These are phyloP conservation scores for Flaveria linearis DNA, from an alignment of 129 eudicot species.

Conservation along the genomic window DNA sequence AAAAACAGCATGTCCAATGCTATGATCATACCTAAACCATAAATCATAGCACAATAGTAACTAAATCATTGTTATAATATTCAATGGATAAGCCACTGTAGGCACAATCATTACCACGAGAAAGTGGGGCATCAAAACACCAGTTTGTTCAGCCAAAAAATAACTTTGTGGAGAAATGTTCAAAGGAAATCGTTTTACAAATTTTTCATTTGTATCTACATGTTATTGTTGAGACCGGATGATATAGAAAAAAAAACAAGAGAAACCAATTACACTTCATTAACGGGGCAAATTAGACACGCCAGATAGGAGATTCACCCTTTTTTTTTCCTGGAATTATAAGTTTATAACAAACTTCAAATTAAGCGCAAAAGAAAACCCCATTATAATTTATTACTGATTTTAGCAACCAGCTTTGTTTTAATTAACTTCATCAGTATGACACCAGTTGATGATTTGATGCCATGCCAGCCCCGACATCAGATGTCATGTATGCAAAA, in stretches of 20 bases:
- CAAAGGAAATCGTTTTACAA: not conserved
- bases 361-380: not conserved
- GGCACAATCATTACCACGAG: conserved; percentile 13
- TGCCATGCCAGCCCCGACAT: not conserved
- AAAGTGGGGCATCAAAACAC: not conserved
- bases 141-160: conserved; percentile 9
- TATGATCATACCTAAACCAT: conserved; percentile 85
- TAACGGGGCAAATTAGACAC: not conserved
- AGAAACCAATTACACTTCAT: not conserved
- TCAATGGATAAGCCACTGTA: not conserved
- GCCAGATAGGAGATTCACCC: not conserved
- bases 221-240: not conserved
- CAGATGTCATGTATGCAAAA: not conserved
- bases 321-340: not conserved
- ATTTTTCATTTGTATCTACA: not conserved
- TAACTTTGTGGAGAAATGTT: not conserved
- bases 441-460: not conserved
- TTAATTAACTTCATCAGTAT: not conserved
- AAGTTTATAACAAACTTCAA: not conserved
- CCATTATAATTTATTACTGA: not conserved
- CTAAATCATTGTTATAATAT: not conserved
- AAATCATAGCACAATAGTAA: conserved; percentile 17
- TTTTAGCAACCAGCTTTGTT: not conserved
- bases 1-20: conserved; percentile 87
- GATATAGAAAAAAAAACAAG: not conserved